phyloP scores from a whole-genome alignment of 1,139 yeast species.

The Blastobotrys indianensis region DNA sequence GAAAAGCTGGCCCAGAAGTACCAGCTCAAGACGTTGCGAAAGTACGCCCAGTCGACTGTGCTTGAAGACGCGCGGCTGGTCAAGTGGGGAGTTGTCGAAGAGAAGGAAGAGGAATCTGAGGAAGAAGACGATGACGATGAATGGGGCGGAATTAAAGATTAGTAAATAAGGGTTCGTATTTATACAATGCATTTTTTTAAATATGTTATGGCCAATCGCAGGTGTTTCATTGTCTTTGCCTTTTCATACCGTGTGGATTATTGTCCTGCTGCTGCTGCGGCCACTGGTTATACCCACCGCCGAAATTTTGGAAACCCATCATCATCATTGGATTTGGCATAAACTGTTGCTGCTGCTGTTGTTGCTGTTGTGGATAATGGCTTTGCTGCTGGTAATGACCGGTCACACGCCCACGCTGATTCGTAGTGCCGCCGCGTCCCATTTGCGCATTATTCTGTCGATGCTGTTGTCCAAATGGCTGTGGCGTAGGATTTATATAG shows the following conservation, averaged over 20 bases:
- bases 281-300: neutral
- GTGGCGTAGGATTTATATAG: slow-evolving; percentile 3
- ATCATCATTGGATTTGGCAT: slow-evolving; percentile 6
- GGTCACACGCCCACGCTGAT: neutral
- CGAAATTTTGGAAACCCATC: neutral
- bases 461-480: slow-evolving; percentile 7
- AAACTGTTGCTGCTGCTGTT: neutral
- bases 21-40: slow-evolving; percentile 57
- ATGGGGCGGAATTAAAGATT: slow-evolving; percentile 13
- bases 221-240: slow-evolving; percentile 6
- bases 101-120: slow-evolving; percentile 33
- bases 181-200: neutral
- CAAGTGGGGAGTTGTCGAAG: slow-evolving; percentile 57
- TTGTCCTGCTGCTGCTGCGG: neutral
- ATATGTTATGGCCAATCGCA: neutral
- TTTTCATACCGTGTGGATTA: slow-evolving; percentile 10
- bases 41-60: slow-evolving; percentile 60
- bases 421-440: slow-evolving; percentile 2
- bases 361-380: neutral
- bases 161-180: neutral
- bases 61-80: slow-evolving; percentile 57
- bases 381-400: slow-evolving; percentile 5
- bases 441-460: neutral
- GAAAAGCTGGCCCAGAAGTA: slow-evolving; percentile 45
- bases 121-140: slow-evolving; percentile 32